Base-by-base conservation (phyloP, 2,329 filamentous ascomycete species). In the Kalaharituber pfeilii region DNA sequence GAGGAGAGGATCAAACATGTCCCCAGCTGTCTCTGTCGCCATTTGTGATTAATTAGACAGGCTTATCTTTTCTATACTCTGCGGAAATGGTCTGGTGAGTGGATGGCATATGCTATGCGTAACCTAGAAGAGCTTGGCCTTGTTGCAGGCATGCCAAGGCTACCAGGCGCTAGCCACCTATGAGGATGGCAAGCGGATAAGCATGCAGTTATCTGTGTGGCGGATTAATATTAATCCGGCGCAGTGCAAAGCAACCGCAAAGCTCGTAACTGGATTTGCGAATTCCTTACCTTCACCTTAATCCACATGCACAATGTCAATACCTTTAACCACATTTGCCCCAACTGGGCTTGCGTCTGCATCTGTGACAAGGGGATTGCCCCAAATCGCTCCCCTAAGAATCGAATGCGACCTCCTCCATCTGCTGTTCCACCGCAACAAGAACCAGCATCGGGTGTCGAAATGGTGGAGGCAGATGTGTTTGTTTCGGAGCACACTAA, bases 381-480 rank as follows among this genome's bases (percentile, higher is more conserved):
- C 42, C 5, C 22, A 11, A 20, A 24, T 11, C 47, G 15, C 26
- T 5, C 7, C 13, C 47, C 26, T 50, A 27, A 50, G 6, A 11
- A 11, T 13, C 18, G 61, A 63, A 39, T 55, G 54, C 7, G 60
- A 75, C 50, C 69, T 88, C 49, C 77, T 95, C 45, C 74, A 82
- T 64, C 76, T 84, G 60, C 77, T 93, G 63, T 78, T 81, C 68
- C 80, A 86, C 66, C 85, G 87, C 63, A 91, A 95, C 72, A 82
- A 81, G 65, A 96, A 95, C 70, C 89, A 96, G 70, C 89, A 96
- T 68, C 80, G 80, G 53, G 74, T 76, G 58, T 77, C 81, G 27
- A 78, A 79, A 65, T 98, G 89, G 89, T 96, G 84, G 79, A 77
- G 79, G 63, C 73, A 72, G 63, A 78, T 95, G 57, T 75, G 75